Conservation (phyloP, 306 rosid species). For the Quercus engelmannii region DNA sequence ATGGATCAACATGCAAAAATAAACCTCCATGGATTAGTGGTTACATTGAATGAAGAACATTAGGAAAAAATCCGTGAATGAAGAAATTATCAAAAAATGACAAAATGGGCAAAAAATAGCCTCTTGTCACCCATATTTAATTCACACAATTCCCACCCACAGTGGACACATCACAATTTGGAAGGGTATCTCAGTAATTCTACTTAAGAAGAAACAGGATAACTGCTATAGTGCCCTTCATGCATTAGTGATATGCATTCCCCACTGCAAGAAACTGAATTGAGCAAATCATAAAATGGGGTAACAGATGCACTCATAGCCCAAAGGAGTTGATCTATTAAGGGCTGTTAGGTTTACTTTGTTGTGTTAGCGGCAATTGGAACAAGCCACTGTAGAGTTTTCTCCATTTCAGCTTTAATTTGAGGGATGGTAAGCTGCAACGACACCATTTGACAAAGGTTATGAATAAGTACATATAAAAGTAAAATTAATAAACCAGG, state of each 20-base stretch:
- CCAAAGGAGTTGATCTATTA: neutral
- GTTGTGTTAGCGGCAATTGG: constrained; percentile 92
- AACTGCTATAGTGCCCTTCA: constrained; percentile 4
- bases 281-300: constrained; percentile 11
- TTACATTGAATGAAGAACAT: neutral
- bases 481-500: neutral
- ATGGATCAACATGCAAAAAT: constrained; percentile 9
- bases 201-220: neutral
- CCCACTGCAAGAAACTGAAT: constrained; percentile 12
- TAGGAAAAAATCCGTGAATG: neutral
- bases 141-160: neutral
- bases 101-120: neutral
- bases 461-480: neutral
- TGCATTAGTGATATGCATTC: neutral
- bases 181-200: neutral
- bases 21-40: neutral
- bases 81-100: neutral
- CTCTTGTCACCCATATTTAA: neutral
- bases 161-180: neutral
- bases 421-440: constrained; percentile 84
- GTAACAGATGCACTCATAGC: constrained; percentile 15
- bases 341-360: constrained; percentile 52
- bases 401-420: constrained; percentile 97
- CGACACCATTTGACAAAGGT: neutral
- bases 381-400: constrained; percentile 88